Base-by-base conservation (phyloP, 345 rosid genomes). In the Rhodamnia rubescens region DNA sequence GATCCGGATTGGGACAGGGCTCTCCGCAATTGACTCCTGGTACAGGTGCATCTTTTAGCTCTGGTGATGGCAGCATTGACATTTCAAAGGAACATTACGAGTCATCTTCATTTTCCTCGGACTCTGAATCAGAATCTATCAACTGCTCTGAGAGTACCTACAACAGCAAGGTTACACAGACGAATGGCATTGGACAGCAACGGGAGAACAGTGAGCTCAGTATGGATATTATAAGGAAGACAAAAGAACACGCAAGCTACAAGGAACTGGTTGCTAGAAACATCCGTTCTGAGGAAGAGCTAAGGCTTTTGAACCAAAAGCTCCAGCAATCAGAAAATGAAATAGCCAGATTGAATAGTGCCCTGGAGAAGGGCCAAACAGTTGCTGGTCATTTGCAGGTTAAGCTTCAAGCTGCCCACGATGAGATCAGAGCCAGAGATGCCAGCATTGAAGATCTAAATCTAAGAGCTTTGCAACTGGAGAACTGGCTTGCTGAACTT, bases 41-140 rank as follows among this genome's bases (percentile, higher is more conserved):
- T 24, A n/a, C 86, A 22, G 85, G 52, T 53, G 27, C 89, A 82
- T 93, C 93, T 88, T 87, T 90, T 81, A 91, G 92, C 84, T 92
- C 93, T 64, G 92, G 91, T 74, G 90, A 89, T 27, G 89, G 91
- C 10, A 90, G 91, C 86, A 92, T 93, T 10, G 95, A 93, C 85
- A 88, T 88, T 86, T 85, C 90, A 84, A 93, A 91, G 89, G 96
- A 93, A 90, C 95, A 90, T 59, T 88, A 92, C 42, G 96, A 91
- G 55, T 90, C 96, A 51, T 95, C 95, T 61, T 91, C 94, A 18
- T 88, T 89, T 26, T 92, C 94, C 78, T 92, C 93, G 5, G 98
- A 95, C 87, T 95, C 98, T 8, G 98, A 94, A 85, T 86, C 97
- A 4, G 99, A 95, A 64, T 92, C 94, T 50, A 92, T 88, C 89